Evolutionary conservation across 345 rosid species (phyloP), one percentile per base, ranked within the genome.

Genomic region (Populus pruinosa): DNA sequence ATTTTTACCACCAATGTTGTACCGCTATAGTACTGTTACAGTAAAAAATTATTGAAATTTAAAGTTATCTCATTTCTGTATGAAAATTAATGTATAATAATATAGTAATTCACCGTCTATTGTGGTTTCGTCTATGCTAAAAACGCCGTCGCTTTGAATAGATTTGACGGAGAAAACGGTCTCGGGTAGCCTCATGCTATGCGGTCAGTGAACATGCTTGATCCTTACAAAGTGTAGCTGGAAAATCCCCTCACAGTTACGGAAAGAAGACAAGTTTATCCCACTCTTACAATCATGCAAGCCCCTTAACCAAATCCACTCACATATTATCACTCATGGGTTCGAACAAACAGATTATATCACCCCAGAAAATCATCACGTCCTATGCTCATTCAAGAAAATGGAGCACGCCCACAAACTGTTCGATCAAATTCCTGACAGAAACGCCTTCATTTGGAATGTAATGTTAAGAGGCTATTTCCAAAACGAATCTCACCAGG

Each of bases 351-450:
- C 83, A 64, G 81, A 83, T 16, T 90, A 86, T 9, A 44, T 91
- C 9, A 68, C 76, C 43, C 97, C 94, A 1, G 88, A 41, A 88
- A 76, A 31, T 92, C 67, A 78, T 88, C 67, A 8, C 83, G 0
- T n/a, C 82, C 0, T 88, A 80, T 38, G 80, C 63, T 66, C 67
- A 3, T 31, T 81, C 74, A 81, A 82, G 80, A 77, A 78, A 65
- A 82, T 84, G 67, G 77, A 3, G 18, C 63, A 81, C 73, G 98
- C 98, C 67, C 92, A 78, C 83, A 85, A 87, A 39, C 33, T 93
- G 90, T 95, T 95, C 80, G 92, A 92, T 77, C 82, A 76, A 90
- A 90, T 89, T 77, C 75, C 87, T 68, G 74, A 81, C 16, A 91
- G 87, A 38, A 86, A 77, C 64, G 86, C 77, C 27, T 75, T 88